Evolutionary conservation across 202 grass and related monocot species (phyloP).

Genomic region (Thinopyrum obtusiflorum): DNA sequence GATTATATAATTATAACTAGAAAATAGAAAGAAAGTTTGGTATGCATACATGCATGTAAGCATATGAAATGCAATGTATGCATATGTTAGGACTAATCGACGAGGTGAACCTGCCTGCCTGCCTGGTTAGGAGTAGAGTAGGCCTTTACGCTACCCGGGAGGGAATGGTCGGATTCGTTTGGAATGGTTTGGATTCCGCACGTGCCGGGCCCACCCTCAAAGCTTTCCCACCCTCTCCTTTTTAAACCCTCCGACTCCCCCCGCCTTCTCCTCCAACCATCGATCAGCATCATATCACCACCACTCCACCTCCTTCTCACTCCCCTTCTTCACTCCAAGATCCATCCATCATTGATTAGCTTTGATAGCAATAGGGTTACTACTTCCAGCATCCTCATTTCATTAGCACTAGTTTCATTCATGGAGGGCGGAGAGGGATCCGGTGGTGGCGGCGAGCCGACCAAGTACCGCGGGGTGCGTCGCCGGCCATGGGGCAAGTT

Average conservation of each 20-base stretch:
- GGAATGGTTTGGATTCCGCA: conserved; percentile 1
- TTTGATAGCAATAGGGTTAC: background rate
- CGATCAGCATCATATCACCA: no score
- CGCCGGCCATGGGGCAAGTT: conserved; percentile 63
- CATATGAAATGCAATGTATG: background rate
- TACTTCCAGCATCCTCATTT: background rate
- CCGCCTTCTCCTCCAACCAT: background rate
- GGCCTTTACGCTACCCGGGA: conserved; percentile 7
- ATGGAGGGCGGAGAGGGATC: conserved; percentile 4
- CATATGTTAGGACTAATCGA: background rate
- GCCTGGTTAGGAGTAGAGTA: background rate
- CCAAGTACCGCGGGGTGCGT: conserved; percentile 40
- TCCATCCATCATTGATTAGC: background rate
- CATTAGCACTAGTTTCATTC: background rate
- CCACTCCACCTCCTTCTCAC: background rate
- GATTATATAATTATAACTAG: no score
- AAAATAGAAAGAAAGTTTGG: no score
- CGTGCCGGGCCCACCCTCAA: background rate
- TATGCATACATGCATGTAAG: background rate
- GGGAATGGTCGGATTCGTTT: background rate
- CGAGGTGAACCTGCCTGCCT: no score
- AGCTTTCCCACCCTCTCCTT: conserved; percentile 2
- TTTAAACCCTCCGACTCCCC: background rate
- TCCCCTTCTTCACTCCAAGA: background rate
- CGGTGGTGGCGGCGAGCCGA: background rate